Percentiles rank a stretch among this genome's conserved stretches.
Evolutionary conservation across 306 rosid species (phyloP).

Genomic region (Vigna hirtella): DNA sequence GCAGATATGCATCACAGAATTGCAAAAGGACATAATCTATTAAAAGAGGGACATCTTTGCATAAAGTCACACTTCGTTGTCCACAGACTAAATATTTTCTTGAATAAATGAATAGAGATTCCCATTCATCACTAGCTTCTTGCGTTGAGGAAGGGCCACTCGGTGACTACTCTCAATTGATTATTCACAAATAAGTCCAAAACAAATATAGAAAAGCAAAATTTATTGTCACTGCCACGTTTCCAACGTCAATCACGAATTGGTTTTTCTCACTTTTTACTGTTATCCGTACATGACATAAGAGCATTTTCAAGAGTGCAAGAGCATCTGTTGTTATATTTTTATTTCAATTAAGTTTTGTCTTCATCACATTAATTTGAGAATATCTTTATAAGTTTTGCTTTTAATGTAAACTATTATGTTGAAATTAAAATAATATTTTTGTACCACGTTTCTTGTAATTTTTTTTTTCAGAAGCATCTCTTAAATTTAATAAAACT

Average conservation of each 20-base stretch:
- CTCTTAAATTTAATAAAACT: too few relatives aligned
- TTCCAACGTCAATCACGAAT: conserved; percentile 25
- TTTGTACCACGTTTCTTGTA: too few relatives aligned
- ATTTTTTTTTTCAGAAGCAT: too few relatives aligned
- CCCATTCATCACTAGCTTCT: conserved; percentile 44
- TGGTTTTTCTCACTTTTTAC: conserved; percentile 40
- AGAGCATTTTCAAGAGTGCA: too few relatives aligned
- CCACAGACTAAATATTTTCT: conserved; percentile 33
- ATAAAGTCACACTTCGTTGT: conserved; percentile 49
- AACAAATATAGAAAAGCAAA: conserved; percentile 32
- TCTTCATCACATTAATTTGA: too few relatives aligned
- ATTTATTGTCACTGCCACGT: conserved; percentile 34
- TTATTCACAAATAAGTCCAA: conserved; percentile 27
- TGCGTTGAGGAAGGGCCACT: conserved; percentile 40
- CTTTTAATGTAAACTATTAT: too few relatives aligned
- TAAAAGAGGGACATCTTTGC: conserved; percentile 47
- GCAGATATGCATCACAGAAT: conserved; percentile 25
- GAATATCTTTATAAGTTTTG: too few relatives aligned
- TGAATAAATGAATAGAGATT: conserved; percentile 35
- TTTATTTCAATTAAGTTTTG: too few relatives aligned
- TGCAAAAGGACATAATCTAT: conserved; percentile 49
- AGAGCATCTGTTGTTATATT: too few relatives aligned
- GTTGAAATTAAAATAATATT: too few relatives aligned
- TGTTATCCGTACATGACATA: conserved; percentile 38
- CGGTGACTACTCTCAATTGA: conserved; percentile 15